Evolutionary conservation across 2,329 filamentous ascomycete species (phyloP), one percentile per base, ranked within the genome.

Genomic region (Myriangium duriaei): DNA sequence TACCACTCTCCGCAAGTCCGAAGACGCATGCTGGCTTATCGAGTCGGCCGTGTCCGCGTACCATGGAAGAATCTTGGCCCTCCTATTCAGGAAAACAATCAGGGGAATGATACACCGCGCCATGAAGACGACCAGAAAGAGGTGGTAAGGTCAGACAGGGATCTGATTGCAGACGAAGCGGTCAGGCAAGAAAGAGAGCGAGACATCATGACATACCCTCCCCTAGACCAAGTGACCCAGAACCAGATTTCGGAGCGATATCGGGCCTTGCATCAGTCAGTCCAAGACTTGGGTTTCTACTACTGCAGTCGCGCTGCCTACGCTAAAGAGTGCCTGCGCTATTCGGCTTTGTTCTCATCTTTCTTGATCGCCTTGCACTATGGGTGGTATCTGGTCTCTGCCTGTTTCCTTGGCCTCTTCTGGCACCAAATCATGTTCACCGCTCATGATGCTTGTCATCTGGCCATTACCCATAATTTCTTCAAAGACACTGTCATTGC

Each of bases 371-470:
- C 64, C 2, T 56, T 79, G 2, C 55, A 56, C 40, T 51, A 55
- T 19, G 60, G 62, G 28, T 78, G 72, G 71, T 78, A 74, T 51
- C 52, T 71, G 36, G 64, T 67, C 1, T 76, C 72, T 3, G 71
- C 72, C 24, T 45, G 68, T 12, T 74, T 71, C 45, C 54, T 79
- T n/a, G 76, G 75, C 3, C 40, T 73, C 11, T 77, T 78, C 51
- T 79, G 74, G 71, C 74, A 79, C 49, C 75, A 79, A 59, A 71
- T 79, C 58, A 77, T 79, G 71, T 80, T 79, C 54, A 68, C 69
- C 0, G 75, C 74, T 3, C 75, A 80, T 49, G 76, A 80, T 47
- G 74, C 74, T 7, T 75, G 73, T 2, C 76, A 79, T 49, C 62
- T 67, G 17, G 74, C 71, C 42, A 79, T 80, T 43, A 76, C 75